A percentile compares a stretch with the other conserved stretches of the same genome.
These are phyloP conservation scores for Psilocybe cyanescens DNA, from an alignment of 768 basidiomycete species.

Conservation along the genomic window DNA sequence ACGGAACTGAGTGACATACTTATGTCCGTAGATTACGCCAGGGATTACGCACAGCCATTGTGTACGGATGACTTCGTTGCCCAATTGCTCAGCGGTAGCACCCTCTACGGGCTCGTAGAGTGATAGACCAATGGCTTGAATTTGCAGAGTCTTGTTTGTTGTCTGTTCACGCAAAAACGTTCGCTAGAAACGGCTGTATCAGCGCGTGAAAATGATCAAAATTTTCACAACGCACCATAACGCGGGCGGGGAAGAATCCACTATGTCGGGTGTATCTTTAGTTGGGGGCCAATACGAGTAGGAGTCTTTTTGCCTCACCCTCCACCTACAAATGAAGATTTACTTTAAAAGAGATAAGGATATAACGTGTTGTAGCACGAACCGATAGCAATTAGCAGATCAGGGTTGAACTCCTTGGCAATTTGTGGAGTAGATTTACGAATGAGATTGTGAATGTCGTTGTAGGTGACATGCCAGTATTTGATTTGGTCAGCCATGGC, in stretches of 20 bases:
- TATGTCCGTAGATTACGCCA: background rate
- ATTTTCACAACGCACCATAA: constrained; percentile 56
- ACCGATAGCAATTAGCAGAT: constrained; percentile 86
- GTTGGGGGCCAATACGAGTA: constrained; percentile 16
- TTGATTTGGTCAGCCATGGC: constrained; percentile 49
- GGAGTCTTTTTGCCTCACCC: constrained; percentile 57
- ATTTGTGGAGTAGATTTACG: constrained; percentile 68
- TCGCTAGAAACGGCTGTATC: constrained; percentile 47
- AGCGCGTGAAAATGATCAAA: constrained; percentile 1
- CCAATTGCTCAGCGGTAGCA: constrained; percentile 72
- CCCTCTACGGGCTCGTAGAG: constrained; percentile 91
- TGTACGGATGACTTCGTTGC: constrained; percentile 87
- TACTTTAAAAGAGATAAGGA: constrained; percentile 8
- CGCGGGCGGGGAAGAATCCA: constrained; percentile 95
- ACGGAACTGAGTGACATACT: background rate
- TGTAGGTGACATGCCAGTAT: constrained; percentile 82
- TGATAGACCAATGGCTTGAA: constrained; percentile 95
- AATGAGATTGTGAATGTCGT: constrained; percentile 91
- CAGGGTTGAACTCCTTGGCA: constrained; percentile 80
- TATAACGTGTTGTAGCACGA: constrained; percentile 18
- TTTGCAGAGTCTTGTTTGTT: constrained; percentile 80
- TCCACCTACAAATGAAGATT: constrained; percentile 55
- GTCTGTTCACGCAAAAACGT: constrained; percentile 81
- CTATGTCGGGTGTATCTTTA: constrained; percentile 39
- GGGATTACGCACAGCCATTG: constrained; percentile 86